A percentile compares a stretch with the other conserved stretches of the same genome.
phyloP scores from a whole-genome alignment of 1,284 basidiomycete species.

The Anthracocystis setariae region DNA sequence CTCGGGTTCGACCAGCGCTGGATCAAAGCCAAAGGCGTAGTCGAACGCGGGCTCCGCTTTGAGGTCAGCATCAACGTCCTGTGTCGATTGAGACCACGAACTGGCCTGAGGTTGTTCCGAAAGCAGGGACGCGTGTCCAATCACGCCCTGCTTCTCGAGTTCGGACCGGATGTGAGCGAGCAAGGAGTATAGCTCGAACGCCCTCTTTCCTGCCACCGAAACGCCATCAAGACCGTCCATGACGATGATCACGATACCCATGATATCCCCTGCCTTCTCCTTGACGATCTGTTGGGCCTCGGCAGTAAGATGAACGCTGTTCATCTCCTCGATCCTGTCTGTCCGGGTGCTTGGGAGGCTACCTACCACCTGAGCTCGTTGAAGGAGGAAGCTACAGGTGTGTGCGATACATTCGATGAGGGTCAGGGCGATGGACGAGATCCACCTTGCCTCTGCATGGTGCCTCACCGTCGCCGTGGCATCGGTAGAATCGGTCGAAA shows the following conservation, averaged over 20 bases:
- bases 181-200: not conserved
- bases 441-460: not conserved
- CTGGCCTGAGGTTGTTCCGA: not conserved
- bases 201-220: not conserved
- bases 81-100: no score
- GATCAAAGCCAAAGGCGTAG: no score
- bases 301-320: not conserved
- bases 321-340: not conserved
- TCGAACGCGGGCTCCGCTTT: no score
- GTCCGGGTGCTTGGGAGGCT: not conserved
- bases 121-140: not conserved
- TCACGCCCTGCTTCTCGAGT: not conserved
- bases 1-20: no score
- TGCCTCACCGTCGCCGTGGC: not conserved
- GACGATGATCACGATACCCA: not conserved
- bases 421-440: conserved; percentile 1
- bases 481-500: not conserved
- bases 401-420: conserved; percentile 22
- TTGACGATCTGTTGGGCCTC: not conserved
- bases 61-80: no score
- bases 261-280: not conserved
- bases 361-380: not conserved
- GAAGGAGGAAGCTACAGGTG: conserved; percentile 5
- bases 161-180: not conserved
- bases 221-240: not conserved